Evolutionary conservation across 2,329 filamentous ascomycete species (phyloP).

Genomic region (Exophiala sideris): DNA sequence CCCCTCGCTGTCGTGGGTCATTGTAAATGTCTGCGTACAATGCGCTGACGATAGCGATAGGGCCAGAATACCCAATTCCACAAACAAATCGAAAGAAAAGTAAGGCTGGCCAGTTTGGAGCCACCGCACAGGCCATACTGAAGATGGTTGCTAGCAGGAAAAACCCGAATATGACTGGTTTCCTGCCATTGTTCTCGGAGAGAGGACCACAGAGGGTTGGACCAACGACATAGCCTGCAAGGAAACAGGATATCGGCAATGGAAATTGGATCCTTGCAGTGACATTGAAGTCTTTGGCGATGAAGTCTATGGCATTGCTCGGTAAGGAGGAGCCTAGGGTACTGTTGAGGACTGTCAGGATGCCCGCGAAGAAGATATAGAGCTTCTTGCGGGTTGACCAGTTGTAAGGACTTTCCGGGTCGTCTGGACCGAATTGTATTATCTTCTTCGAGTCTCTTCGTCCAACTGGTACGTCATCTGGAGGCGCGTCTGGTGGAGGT

Average conservation of each 20-base stretch:
- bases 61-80: conserved; percentile 41
- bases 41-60: conserved; percentile 44
- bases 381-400: conserved; percentile 33
- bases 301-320: conserved; percentile 38
- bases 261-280: conserved; percentile 34
- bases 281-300: conserved; percentile 33
- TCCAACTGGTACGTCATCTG: conserved; percentile 5
- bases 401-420: conserved; percentile 31
- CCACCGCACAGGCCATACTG: conserved; percentile 42
- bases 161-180: conserved; percentile 46
- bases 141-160: conserved; percentile 44
- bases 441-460: conserved; percentile 20
- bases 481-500: conserved; percentile 4
- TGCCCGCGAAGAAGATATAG: conserved; percentile 36
- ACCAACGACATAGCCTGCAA: conserved; percentile 42
- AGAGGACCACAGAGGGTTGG: conserved; percentile 43
- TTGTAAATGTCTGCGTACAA: conserved; percentile 46
- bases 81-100: conserved; percentile 43
- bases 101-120: conserved; percentile 40
- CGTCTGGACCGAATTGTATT: conserved; percentile 22
- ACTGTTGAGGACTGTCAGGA: conserved; percentile 39
- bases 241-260: conserved; percentile 40
- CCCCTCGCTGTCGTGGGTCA: conserved; percentile 39
- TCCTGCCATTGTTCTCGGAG: conserved; percentile 42
- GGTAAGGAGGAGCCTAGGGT: conserved; percentile 39